Evolutionary conservation across 2,329 filamentous ascomycete species (phyloP).

Genomic region (Myriangium duriaei): DNA sequence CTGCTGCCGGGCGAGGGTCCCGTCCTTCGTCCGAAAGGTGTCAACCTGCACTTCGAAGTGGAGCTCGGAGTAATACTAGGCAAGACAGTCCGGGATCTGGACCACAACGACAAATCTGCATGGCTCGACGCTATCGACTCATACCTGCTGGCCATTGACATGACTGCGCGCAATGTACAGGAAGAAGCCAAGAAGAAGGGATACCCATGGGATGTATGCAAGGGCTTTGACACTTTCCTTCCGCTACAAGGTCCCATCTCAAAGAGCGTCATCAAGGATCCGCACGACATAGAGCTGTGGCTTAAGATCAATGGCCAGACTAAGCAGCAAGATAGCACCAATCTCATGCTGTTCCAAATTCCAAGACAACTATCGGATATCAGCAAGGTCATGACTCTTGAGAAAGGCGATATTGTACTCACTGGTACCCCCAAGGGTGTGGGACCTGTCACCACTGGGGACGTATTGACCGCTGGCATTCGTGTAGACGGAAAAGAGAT

Average conservation of each 20-base stretch:
- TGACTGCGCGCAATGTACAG: conserved; percentile 92
- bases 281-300: conserved; percentile 77
- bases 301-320: conserved; percentile 69
- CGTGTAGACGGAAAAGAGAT: conserved; percentile 70
- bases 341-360: conserved; percentile 86
- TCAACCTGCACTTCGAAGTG: conserved; percentile 86
- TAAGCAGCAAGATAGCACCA: conserved; percentile 78
- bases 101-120: conserved; percentile 59
- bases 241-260: conserved; percentile 72
- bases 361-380: conserved; percentile 82
- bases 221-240: conserved; percentile 96
- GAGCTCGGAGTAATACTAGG: conserved; percentile 86
- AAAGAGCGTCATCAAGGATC: conserved; percentile 69
- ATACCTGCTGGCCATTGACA: conserved; percentile 87
- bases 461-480: conserved; percentile 76
- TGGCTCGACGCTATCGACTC: conserved; percentile 73
- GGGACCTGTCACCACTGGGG: conserved; percentile 69
- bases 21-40: conserved; percentile 68
- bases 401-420: conserved; percentile 82
- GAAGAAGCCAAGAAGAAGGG: conserved; percentile 96
- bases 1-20: conserved; percentile 67
- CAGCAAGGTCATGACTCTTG: conserved; percentile 84
- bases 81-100: conserved; percentile 63
- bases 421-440: conserved; percentile 98
- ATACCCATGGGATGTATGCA: conserved; percentile 89